Evolutionary conservation across 768 basidiomycete species (phyloP).

Genomic region (Calocybe gangraenosa): DNA sequence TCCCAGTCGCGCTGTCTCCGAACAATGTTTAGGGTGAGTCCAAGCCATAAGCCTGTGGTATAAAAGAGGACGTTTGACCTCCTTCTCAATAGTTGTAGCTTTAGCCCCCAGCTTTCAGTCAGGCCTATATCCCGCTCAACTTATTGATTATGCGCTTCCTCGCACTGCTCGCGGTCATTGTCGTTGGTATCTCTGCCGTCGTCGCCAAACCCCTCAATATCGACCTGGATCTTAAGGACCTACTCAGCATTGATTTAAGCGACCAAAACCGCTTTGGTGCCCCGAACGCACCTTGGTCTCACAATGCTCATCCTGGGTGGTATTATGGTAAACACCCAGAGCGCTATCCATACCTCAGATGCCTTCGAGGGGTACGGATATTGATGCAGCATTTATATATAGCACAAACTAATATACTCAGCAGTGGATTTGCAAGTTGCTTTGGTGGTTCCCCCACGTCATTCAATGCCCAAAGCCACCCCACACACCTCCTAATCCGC

Average conservation of each 20-base stretch:
- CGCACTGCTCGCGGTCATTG: neutral
- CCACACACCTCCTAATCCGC: conserved; percentile 16
- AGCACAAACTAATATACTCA: neutral
- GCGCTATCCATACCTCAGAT: conserved; percentile 19
- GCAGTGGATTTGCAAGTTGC: conserved; percentile 20
- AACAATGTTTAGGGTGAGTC: too few species aligned
- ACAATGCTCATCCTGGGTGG: conserved; percentile 30
- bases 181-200: neutral
- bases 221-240: neutral
- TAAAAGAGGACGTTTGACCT: too few species aligned
- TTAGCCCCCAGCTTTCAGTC: neutral
- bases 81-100: too few species aligned
- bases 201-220: conserved; percentile 5
- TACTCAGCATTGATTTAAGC: conserved; percentile 12
- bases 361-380: conserved; percentile 17
- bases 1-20: conserved; percentile 3
- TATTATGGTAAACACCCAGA: conserved; percentile 29
- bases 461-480: conserved; percentile 22
- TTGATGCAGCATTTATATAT: neutral
- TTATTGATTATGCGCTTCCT: neutral
- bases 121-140: neutral
- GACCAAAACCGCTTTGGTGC: conserved; percentile 27
- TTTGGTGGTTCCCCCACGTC: conserved; percentile 20
- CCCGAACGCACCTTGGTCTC: conserved; percentile 29
- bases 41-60: too few species aligned